phyloP scores from a whole-genome alignment of 2,329 filamentous ascomycete genomes.

The Ophiostoma piceae region DNA sequence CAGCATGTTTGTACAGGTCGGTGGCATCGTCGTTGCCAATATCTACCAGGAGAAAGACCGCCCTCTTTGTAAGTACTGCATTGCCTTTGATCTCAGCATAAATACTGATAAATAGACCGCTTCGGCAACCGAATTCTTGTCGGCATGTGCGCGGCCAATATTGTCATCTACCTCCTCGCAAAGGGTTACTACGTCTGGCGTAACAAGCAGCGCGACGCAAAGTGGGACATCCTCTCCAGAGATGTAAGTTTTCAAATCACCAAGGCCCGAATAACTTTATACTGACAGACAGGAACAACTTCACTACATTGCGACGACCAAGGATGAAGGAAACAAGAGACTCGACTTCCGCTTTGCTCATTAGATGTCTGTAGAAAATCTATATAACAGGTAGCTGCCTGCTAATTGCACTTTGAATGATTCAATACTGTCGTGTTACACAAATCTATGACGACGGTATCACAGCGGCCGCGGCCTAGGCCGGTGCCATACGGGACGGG shows the following conservation, averaged over 20 bases:
- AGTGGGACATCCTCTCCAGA: neutral
- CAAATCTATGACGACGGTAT: neutral
- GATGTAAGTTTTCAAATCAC: neutral
- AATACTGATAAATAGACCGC: neutral
- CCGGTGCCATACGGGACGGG: slow-evolving; percentile 2
- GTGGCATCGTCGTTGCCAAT: slow-evolving; percentile 10
- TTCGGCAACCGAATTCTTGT: neutral
- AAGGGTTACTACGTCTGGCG: slow-evolving; percentile 10
- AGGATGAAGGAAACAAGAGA: slow-evolving; percentile 7
- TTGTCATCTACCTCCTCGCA: slow-evolving; percentile 7
- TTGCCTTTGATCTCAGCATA: no score
- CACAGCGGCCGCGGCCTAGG: neutral
- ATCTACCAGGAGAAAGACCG: slow-evolving; percentile 2
- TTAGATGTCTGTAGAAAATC: neutral
- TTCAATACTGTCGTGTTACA: neutral
- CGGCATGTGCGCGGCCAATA: neutral
- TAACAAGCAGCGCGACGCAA: slow-evolving; percentile 3
- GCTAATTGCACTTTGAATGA: neutral
- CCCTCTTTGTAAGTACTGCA: neutral
- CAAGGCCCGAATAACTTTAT: neutral
- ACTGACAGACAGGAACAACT: slow-evolving; percentile 12
- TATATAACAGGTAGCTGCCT: neutral
- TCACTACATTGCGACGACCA: slow-evolving; percentile 8
- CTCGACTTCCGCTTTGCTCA: slow-evolving; percentile 8
- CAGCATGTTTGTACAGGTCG: slow-evolving; percentile 11